Percentiles rank a stretch among this genome's conserved stretches.
Evolutionary conservation across 495 filamentous ascomycete species (phyloP).

Genomic region (Filosporella fistucella): DNA sequence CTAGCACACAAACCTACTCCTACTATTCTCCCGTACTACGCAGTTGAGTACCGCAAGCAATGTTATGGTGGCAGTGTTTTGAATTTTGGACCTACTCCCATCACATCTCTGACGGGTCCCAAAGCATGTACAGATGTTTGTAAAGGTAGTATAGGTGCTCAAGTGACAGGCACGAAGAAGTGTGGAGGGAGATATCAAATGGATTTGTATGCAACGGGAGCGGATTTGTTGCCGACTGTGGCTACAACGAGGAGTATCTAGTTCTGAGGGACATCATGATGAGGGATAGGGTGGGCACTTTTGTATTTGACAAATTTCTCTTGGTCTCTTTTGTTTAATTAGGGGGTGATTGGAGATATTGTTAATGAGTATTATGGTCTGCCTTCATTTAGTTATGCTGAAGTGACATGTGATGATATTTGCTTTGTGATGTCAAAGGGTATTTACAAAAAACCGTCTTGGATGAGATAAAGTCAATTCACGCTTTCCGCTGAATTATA

Average conservation of each 20-base stretch:
- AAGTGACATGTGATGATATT: too few species aligned
- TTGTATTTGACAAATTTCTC: too few species aligned
- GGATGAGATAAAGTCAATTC: too few species aligned
- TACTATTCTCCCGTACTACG: constrained; percentile 15
- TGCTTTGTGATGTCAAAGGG: too few species aligned
- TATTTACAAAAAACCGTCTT: too few species aligned
- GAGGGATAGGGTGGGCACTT: too few species aligned
- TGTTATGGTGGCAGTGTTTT: constrained; percentile 22
- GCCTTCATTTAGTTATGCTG: too few species aligned
- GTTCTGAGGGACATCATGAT: too few species aligned
- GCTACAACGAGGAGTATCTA: not conserved
- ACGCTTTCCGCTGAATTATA: too few species aligned
- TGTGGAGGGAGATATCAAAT: constrained; percentile 22
- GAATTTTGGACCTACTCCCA: constrained; percentile 13
- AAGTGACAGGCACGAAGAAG: constrained; percentile 13
- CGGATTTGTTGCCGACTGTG: not conserved
- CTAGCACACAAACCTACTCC: constrained; percentile 13
- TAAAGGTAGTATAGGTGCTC: constrained; percentile 14
- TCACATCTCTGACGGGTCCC: constrained; percentile 17
- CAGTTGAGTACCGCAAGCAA: constrained; percentile 22
- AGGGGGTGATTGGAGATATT: too few species aligned
- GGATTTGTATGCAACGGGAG: constrained; percentile 18
- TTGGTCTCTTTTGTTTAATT: too few species aligned
- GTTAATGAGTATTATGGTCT: too few species aligned
- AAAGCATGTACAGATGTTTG: constrained; percentile 22